phyloP scores from a whole-genome alignment of 139 green algal genomes.

The Protoeuglena noctilucae region DNA sequence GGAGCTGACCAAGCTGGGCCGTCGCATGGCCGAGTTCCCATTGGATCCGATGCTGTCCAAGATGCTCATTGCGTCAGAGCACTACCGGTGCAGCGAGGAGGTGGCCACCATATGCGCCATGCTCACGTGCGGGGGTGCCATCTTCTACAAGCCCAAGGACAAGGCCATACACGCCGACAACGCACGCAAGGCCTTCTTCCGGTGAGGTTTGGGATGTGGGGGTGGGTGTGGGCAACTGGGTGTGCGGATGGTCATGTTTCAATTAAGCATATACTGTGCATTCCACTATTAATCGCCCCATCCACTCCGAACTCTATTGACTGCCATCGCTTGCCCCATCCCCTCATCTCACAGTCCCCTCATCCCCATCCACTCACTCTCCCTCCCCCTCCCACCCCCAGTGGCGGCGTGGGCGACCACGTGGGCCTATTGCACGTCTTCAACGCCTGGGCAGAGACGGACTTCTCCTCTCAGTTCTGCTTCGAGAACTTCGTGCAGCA shows the following conservation, averaged over 20 bases:
- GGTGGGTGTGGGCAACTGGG: constrained; percentile 52
- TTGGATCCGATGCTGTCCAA: constrained; percentile 93
- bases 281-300: no score
- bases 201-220: no score
- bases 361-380: no score
- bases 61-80: constrained; percentile 70
- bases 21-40: constrained; percentile 94
- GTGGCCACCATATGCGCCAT: constrained; percentile 77
- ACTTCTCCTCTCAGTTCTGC: constrained; percentile 83
- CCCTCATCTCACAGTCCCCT: no score
- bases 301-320: no score
- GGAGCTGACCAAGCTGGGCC: constrained; percentile 73
- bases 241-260: not conserved
- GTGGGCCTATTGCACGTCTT: constrained; percentile 78
- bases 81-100: constrained; percentile 53
- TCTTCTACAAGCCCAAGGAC: constrained; percentile 98
- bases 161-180: constrained; percentile 84
- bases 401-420: constrained; percentile 67
- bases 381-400: no score
- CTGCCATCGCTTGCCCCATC: no score
- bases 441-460: constrained; percentile 70
- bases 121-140: constrained; percentile 66
- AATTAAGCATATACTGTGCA: no score
- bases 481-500: constrained; percentile 93
- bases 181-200: constrained; percentile 72